Percentiles rank a stretch among this genome's conserved stretches.
Conservation (phyloP, 805 yeast genomes). For the Brettanomyces nanus region DNA sequence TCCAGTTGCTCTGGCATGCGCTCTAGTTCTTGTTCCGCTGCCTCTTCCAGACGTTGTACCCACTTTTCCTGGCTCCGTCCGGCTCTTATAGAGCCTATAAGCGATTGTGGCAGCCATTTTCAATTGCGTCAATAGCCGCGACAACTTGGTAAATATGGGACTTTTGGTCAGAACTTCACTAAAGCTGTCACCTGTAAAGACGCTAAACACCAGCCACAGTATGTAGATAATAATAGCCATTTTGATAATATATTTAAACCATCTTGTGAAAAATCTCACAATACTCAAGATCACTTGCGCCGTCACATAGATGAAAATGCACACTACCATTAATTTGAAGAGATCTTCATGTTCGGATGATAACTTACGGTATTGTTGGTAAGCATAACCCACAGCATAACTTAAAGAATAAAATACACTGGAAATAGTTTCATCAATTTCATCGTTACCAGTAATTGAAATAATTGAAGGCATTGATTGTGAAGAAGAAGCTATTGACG, state of each 20-base stretch:
- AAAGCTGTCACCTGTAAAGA: not conserved
- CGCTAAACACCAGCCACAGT: not conserved
- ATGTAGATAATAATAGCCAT: not conserved
- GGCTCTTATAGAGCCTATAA: too few relatives aligned
- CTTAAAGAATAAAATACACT: too few relatives aligned
- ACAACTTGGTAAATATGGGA: too few relatives aligned
- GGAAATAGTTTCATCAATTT: not conserved
- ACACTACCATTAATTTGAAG: not conserved
- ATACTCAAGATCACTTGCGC: not conserved
- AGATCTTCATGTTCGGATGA: not conserved
- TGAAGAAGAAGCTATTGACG: too few relatives aligned
- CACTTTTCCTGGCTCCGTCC: too few relatives aligned
- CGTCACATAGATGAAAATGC: not conserved
- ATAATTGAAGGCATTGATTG: too few relatives aligned
- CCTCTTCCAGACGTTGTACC: too few relatives aligned
- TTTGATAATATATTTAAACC: not conserved
- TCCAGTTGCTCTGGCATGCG: too few relatives aligned
- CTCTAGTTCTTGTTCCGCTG: too few relatives aligned
- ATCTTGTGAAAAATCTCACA: not conserved
- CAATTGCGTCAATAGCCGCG: too few relatives aligned
- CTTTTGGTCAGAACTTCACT: too few relatives aligned
- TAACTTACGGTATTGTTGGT: not conserved
- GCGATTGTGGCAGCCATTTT: too few relatives aligned
- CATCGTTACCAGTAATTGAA: not conserved
- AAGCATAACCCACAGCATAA: slow-evolving; percentile 1